Base-by-base conservation (phyloP, 805 yeast species). In the Candida germanica region DNA sequence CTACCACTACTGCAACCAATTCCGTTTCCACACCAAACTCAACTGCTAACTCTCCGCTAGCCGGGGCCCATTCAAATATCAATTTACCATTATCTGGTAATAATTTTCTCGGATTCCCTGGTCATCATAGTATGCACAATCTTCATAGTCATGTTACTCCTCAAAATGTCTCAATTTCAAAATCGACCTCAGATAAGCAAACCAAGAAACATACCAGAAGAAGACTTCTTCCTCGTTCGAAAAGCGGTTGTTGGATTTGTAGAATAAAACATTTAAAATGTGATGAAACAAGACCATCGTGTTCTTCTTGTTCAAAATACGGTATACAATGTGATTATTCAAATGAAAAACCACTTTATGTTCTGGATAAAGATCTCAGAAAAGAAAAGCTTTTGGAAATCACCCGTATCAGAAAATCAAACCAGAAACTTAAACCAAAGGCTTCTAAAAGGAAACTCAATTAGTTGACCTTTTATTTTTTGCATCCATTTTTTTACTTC, bases 211-310 rank as follows among this genome's bases (percentile, higher is more conserved):
- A 64, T 37, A 66, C 67, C 11, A 50, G 73, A 23, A 54, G 66
- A 38, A 58, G 70, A 36, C 44, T 62, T 16, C 52, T 64, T 38
- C 71, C 70, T 2, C 49, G 73, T 30, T 63, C 70, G 3, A 64
- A 64, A 39, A 59, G 53, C 22, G 73, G 73, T 5, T 67, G 73
- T 41, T 67, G 73, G 73, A 64, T 67, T 36, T 67, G 73, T 42
- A 51, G 73, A 36, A 67, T 67, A 39, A 65, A 66, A 43, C 73
- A 67, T 43, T 54, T 67, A 38, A 67, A 67, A 43, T 67, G 73
- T 46, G 71, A 67, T 41, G 73, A 67, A 40, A 30, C 24, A 9
- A 55, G 59, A 38, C 73, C 73, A 0, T 38, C 43, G 5, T 67
- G 73, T 44, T 40, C 59, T 19, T 54, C 59, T 33, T 67, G 73